Percentiles rank a stretch among this genome's conserved stretches.
phyloP scores from a whole-genome alignment of 106 monocot genomes.

The Platanthera guangdongensis region DNA sequence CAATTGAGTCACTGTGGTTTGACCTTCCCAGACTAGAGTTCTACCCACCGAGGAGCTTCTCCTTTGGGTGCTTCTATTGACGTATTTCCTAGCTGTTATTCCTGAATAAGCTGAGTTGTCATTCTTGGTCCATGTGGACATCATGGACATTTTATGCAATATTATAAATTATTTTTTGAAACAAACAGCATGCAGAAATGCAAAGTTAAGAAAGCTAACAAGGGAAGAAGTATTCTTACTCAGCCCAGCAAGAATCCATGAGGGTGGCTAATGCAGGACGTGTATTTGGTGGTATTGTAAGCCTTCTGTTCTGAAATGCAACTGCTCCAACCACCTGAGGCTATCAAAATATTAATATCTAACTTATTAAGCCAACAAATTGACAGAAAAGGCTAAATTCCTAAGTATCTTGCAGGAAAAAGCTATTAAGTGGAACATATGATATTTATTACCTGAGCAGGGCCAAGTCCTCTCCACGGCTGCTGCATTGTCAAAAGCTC shows the following conservation, averaged over 20 bases:
- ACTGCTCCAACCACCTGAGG: slow-evolving; percentile 83
- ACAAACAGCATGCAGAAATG: not conserved
- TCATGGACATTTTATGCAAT: too few species aligned
- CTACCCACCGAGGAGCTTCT: too few species aligned
- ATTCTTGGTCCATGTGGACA: too few species aligned
- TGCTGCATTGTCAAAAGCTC: slow-evolving; percentile 77
- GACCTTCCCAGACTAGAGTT: too few species aligned
- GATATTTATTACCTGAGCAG: slow-evolving; percentile 38
- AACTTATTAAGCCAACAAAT: not conserved
- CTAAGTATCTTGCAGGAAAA: not conserved
- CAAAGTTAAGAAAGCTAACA: not conserved
- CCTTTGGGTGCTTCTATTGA: too few species aligned
- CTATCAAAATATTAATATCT: not conserved
- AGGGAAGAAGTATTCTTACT: slow-evolving; percentile 36
- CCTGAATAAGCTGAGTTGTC: too few species aligned
- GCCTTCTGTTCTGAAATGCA: slow-evolving; percentile 80
- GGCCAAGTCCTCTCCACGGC: slow-evolving; percentile 64
- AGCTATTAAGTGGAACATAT: not conserved
- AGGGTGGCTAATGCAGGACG: slow-evolving; percentile 43
- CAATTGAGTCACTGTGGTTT: too few species aligned
- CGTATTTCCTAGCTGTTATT: too few species aligned
- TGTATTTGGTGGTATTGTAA: slow-evolving; percentile 46
- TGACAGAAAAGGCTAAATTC: not conserved
- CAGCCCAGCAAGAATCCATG: slow-evolving; percentile 68
- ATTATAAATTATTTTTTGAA: too few species aligned